These are phyloP conservation scores for Clonostachys solani DNA, from an alignment of 2,329 filamentous ascomycete genomes.

Conservation along the genomic window DNA sequence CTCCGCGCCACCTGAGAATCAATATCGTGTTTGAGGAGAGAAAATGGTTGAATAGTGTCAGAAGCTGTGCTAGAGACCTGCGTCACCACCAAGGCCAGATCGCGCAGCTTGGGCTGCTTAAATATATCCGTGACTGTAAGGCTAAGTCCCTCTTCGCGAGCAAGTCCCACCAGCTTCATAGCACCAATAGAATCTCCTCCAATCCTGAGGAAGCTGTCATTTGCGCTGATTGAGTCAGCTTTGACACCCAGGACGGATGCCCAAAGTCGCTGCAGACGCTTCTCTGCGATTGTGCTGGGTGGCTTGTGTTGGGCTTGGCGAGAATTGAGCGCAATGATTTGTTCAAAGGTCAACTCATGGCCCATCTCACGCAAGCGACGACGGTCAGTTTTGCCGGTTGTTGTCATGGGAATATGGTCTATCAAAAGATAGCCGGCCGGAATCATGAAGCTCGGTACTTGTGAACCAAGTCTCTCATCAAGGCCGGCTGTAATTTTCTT, in stretches of 20 bases:
- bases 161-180: constrained; percentile 14
- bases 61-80: too few relatives aligned
- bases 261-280: neutral
- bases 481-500: neutral
- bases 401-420: constrained; percentile 2
- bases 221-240: constrained; percentile 32
- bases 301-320: too few relatives aligned
- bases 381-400: constrained; percentile 4
- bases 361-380: constrained; percentile 2
- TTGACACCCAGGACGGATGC: neutral
- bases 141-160: neutral
- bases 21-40: neutral
- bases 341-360: constrained; percentile 1
- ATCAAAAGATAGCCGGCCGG: constrained; percentile 1
- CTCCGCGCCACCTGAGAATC: neutral
- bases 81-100: too few relatives aligned
- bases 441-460: constrained; percentile 4
- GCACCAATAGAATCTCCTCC: constrained; percentile 40
- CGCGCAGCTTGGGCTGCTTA: neutral
- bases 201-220: constrained; percentile 57
- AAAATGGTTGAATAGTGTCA: neutral
- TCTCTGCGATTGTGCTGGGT: too few relatives aligned
- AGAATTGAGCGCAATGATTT: too few relatives aligned
- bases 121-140: constrained; percentile 1
- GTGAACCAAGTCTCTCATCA: neutral